A percentile compares a stretch with the other conserved stretches of the same genome.
These are phyloP conservation scores for Tolypocladium ophioglossoides DNA, from an alignment of 2,329 filamentous ascomycete species.

Conservation along the genomic window DNA sequence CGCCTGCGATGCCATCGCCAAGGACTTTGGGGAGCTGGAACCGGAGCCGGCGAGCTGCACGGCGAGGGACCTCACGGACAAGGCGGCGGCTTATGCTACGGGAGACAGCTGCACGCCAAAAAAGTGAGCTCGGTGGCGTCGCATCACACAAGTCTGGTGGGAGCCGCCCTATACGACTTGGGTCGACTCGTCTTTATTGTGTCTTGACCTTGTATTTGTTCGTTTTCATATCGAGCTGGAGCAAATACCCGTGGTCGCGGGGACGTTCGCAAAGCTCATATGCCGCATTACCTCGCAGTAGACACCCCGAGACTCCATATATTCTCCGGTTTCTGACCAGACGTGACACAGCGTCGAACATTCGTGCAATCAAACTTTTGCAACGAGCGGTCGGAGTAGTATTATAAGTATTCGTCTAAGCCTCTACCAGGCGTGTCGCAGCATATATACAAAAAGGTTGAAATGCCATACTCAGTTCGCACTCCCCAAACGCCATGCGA, in stretches of 20 bases:
- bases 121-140: constrained; percentile 6
- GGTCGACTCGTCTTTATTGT: too few species aligned
- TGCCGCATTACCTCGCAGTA: too few species aligned
- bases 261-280: too few species aligned
- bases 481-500: constrained; percentile 17
- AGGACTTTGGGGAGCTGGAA: constrained; percentile 43
- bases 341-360: too few species aligned
- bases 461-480: constrained; percentile 16
- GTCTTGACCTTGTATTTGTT: too few species aligned
- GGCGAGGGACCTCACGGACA: constrained; percentile 34
- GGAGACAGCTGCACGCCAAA: constrained; percentile 46
- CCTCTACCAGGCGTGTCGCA: neutral
- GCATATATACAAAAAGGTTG: constrained; percentile 18
- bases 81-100: constrained; percentile 30
- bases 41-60: constrained; percentile 21
- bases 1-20: constrained; percentile 50
- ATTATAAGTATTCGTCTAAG: constrained; percentile 4
- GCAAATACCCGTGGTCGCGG: too few species aligned
- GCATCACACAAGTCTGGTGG: neutral
- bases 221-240: too few species aligned
- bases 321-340: too few species aligned
- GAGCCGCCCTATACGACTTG: too few species aligned
- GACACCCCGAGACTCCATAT: too few species aligned
- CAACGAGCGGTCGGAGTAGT: neutral
- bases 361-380: neutral